Conservation (phyloP, 2,329 filamentous ascomycete genomes). For the Neofusicoccum cordaticola region DNA sequence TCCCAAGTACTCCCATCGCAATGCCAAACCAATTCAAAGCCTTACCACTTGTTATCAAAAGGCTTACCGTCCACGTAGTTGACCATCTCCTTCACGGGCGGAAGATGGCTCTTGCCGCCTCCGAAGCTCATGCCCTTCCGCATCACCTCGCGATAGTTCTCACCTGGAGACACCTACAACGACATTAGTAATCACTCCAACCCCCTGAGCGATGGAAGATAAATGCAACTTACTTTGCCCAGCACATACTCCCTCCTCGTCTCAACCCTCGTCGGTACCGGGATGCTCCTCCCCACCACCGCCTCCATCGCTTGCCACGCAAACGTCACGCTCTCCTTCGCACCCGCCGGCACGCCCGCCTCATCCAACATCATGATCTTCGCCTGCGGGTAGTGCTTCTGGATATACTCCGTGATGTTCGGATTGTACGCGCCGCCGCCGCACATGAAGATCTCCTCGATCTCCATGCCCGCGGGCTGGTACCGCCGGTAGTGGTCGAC, state of each 20-base stretch:
- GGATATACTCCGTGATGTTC: slow-evolving; percentile 56
- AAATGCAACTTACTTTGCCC: slow-evolving; percentile 46
- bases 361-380: slow-evolving; percentile 56
- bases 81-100: slow-evolving; percentile 50
- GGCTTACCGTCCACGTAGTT: slow-evolving; percentile 50
- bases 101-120: slow-evolving; percentile 38
- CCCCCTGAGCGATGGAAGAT: background rate
- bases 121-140: slow-evolving; percentile 54
- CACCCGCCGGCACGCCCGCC: slow-evolving; percentile 55
- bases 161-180: slow-evolving; percentile 48
- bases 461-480: slow-evolving; percentile 41
- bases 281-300: slow-evolving; percentile 52
- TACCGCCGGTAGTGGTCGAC: slow-evolving; percentile 52
- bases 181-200: background rate
- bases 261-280: slow-evolving; percentile 55
- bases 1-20: too few species aligned
- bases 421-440: slow-evolving; percentile 58
- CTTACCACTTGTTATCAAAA: slow-evolving; percentile 48
- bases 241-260: slow-evolving; percentile 52
- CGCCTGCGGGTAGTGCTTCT: slow-evolving; percentile 47
- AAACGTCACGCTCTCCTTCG: slow-evolving; percentile 60
- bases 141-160: slow-evolving; percentile 56
- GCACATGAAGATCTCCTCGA: slow-evolving; percentile 61
- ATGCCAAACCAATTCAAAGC: too few species aligned
- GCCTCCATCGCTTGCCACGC: slow-evolving; percentile 62